phyloP scores from a whole-genome alignment of 2,329 filamentous ascomycete species.

The Trichoderma polysporum region DNA sequence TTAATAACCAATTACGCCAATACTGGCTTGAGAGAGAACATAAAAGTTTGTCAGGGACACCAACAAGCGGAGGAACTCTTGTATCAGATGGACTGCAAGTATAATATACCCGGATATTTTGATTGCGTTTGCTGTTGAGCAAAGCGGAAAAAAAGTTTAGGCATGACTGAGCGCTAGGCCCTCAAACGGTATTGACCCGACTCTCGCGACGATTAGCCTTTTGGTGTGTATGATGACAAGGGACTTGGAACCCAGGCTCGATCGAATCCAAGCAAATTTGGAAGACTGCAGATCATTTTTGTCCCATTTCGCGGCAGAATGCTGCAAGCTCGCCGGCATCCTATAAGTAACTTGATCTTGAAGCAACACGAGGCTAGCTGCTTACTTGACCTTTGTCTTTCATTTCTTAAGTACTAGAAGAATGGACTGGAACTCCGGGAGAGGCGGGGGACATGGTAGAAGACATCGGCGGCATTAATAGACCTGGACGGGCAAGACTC shows the following conservation, averaged over 20 bases:
- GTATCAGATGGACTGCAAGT: neutral
- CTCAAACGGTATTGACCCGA: neutral
- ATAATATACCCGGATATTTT: conserved; percentile 12
- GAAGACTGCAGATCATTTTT: neutral
- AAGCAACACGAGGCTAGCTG: neutral
- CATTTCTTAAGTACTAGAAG: neutral
- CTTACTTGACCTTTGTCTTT: neutral
- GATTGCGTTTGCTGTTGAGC: conserved; percentile 2
- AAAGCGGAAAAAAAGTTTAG: neutral
- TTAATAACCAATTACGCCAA: neutral
- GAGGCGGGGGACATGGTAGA: neutral
- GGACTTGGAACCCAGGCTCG: neutral
- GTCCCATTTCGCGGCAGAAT: neutral
- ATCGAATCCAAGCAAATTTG: neutral
- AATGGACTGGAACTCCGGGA: neutral
- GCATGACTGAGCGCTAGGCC: neutral
- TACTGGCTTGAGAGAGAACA: neutral
- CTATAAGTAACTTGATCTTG: neutral
- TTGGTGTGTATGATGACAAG: neutral
- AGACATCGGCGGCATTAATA: conserved; percentile 1
- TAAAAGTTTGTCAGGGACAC: neutral
- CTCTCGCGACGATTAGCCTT: too few relatives aligned
- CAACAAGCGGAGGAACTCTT: neutral
- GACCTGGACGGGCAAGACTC: neutral
- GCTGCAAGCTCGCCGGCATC: neutral